phyloP scores from a whole-genome alignment of 2,329 filamentous ascomycete species.

The Colletotrichum godetiae region DNA sequence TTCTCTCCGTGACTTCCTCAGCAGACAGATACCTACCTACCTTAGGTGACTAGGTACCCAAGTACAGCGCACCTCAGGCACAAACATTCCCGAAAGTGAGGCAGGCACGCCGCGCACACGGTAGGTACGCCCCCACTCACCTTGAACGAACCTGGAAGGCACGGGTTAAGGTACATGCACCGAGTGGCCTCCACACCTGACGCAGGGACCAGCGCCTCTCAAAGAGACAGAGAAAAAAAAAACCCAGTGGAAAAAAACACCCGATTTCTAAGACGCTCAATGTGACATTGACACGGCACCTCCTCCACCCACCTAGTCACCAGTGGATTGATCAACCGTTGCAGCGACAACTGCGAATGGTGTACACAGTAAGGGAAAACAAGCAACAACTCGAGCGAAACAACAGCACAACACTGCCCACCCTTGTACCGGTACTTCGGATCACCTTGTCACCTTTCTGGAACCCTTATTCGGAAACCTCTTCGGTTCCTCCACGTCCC shows the following conservation, averaged over 20 bases:
- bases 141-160: background rate
- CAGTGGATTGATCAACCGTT: background rate
- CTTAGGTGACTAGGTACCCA: no score
- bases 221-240: background rate
- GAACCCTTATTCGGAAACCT: background rate
- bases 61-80: background rate
- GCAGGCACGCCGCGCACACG: background rate
- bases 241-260: background rate
- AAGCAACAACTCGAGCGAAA: slow-evolving; percentile 14
- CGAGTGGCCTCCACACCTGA: background rate
- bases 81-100: background rate
- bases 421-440: slow-evolving; percentile 21
- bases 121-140: background rate
- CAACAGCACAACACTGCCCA: slow-evolving; percentile 17
- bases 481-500: background rate
- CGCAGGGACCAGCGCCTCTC: slow-evolving; percentile 19
- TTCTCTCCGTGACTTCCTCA: background rate
- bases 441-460: slow-evolving; percentile 2
- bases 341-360: slow-evolving; percentile 12
- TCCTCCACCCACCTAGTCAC: background rate
- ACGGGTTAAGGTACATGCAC: background rate
- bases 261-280: background rate
- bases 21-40: background rate
- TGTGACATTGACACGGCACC: no score
- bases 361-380: background rate